A percentile compares a stretch with the other conserved stretches of the same genome.
Evolutionary conservation across 108 stramenopile species (phyloP).

Genomic region (Skeletonema costatum): DNA sequence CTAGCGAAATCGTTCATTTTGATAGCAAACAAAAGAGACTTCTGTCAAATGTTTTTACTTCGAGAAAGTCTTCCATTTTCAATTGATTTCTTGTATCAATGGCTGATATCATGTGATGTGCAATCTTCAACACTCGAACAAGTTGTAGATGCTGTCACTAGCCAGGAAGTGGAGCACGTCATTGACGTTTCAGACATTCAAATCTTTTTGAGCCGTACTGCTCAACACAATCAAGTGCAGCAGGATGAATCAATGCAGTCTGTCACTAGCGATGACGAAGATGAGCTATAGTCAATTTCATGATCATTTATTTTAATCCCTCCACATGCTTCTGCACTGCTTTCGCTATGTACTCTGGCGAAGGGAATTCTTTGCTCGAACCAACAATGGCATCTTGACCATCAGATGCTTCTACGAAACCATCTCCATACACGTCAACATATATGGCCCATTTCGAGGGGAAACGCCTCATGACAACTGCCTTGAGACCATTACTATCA

Average conservation of each 20-base stretch:
- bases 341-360: constrained; percentile 22
- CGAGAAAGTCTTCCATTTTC: constrained; percentile 30
- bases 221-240: constrained; percentile 14
- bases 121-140: constrained; percentile 14
- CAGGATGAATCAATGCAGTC: background rate
- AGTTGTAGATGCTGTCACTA: constrained; percentile 28
- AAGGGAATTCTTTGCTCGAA: constrained; percentile 16
- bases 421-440: constrained; percentile 38
- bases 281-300: constrained; percentile 6
- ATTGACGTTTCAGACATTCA: constrained; percentile 37
- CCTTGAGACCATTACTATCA: constrained; percentile 25
- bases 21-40: constrained; percentile 25
- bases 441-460: constrained; percentile 30
- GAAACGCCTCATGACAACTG: constrained; percentile 51
- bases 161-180: constrained; percentile 17
- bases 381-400: background rate
- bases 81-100: constrained; percentile 35
- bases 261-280: constrained; percentile 1
- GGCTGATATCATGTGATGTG: constrained; percentile 35
- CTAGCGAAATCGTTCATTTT: constrained; percentile 18
- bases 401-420: constrained; percentile 19
- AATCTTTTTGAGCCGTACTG: constrained; percentile 48
- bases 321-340: constrained; percentile 35
- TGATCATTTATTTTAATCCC: constrained; percentile 11
- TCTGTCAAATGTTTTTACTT: constrained; percentile 32